Evolutionary conservation across 1,139 yeast genomes (phyloP), one percentile per base, ranked within the genome.

Genomic region (Arxiozyma telluris): DNA sequence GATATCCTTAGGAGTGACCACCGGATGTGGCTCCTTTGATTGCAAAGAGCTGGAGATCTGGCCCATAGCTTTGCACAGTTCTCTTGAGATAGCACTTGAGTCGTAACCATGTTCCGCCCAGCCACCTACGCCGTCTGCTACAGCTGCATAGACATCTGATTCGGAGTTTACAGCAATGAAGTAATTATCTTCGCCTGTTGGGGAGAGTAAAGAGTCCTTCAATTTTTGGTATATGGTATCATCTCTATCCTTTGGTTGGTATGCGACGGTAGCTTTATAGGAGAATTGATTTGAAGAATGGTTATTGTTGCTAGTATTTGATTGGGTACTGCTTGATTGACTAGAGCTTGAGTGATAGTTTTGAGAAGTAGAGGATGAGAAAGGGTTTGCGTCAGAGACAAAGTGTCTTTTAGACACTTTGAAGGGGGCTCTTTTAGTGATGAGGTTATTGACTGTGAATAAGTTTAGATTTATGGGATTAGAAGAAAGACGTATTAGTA

Each of bases 81-180:
- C 91, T 62, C 91, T 73, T 17, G 88, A 82, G 49, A 86, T 84
- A 9, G 91, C 91, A 56, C 86, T 80, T 1, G 96, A 87, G 67
- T 91, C 97, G 61, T 83, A 87, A 0, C 97, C 97, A 45, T 88
- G 84, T 60, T 87, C 93, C 1, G 89, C 80, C 97, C 98, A 93
- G 1, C 98, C 98, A 20, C 98, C 98, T 6, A 93, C 98, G 21
- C 98, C 98, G 70, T 93, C 98, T 2, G 97, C 93, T 1, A 93
- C 97, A 11, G 96, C 98, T 9, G 88, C 76, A 44, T 77, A 76
- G 11, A 80, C 76, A 15, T 73, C 73, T 22, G 68, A 65, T 27
- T 72, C 65, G 9, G 73, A 69, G 17, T 66, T 69, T 44, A 62
- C 60, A 7, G 83, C 75, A 42, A 82, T 76, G 61, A 91, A 84